Evolutionary conservation across 345 rosid genomes (phyloP).

Genomic region (Dipteronia sinensis): DNA sequence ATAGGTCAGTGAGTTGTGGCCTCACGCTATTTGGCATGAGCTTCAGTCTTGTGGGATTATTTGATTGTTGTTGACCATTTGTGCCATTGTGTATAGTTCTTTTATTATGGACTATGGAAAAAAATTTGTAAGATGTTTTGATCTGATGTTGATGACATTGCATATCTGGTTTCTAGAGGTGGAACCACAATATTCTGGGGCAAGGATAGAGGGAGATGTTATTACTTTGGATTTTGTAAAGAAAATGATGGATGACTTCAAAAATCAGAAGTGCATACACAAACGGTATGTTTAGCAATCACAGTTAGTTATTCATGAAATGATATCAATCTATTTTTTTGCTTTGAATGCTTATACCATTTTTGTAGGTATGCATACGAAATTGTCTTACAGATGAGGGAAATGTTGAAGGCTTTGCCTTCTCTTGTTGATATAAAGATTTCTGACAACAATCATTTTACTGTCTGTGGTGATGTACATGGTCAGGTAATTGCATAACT

Average conservation of each 20-base stretch:
- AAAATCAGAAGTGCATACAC: conserved; percentile 83
- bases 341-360: conserved; percentile 17
- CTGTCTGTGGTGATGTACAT: conserved; percentile 98
- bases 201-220: conserved; percentile 86
- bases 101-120: background rate
- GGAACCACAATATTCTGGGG: conserved; percentile 95
- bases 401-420: conserved; percentile 72
- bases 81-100: background rate
- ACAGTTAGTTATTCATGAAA: conserved; percentile 19
- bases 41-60: background rate
- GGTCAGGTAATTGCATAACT: conserved; percentile 74
- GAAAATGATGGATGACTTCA: conserved; percentile 94
- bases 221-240: conserved; percentile 89
- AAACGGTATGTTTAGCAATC: conserved; percentile 52
- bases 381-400: conserved; percentile 81
- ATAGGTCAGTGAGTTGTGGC: background rate
- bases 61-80: background rate
- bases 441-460: conserved; percentile 72
- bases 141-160: conserved; percentile 19
- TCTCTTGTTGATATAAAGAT: conserved; percentile 82
- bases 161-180: conserved; percentile 62
- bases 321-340: conserved; percentile 14
- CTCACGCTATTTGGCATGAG: background rate
- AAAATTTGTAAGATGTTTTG: conserved; percentile 4
- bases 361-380: conserved; percentile 85